phyloP scores from a whole-genome alignment of 2,329 filamentous ascomycete genomes.

The Zopfia rhizophila region DNA sequence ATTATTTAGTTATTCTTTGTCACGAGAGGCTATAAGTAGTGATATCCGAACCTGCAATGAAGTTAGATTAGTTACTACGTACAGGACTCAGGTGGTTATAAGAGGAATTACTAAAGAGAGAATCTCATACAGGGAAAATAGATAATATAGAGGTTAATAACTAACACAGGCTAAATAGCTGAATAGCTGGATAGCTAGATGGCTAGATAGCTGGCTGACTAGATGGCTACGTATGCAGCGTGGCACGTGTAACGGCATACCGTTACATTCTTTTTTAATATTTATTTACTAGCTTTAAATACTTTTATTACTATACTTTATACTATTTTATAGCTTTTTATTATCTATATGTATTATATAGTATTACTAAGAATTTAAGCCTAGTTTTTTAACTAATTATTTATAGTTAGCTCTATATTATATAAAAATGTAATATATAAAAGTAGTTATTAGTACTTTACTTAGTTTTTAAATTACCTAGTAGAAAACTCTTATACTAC shows the following conservation, averaged over 20 bases:
- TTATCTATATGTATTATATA: slow-evolving; percentile 15
- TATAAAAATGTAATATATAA: slow-evolving; percentile 23
- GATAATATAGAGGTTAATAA: too few relatives aligned
- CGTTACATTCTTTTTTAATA: slow-evolving; percentile 11
- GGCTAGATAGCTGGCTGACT: too few relatives aligned
- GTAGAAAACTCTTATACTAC: slow-evolving; percentile 23
- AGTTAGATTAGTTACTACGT: too few relatives aligned
- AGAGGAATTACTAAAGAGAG: too few relatives aligned
- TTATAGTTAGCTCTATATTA: slow-evolving; percentile 11
- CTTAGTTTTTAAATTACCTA: slow-evolving; percentile 21
- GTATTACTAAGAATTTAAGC: slow-evolving; percentile 21
- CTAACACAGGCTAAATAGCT: too few relatives aligned
- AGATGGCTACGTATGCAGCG: too few relatives aligned
- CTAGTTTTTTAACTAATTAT: slow-evolving; percentile 18
- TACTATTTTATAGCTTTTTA: slow-evolving; percentile 16
- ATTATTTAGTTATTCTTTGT: slow-evolving; percentile 7
- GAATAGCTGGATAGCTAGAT: too few relatives aligned
- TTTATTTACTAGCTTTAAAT: slow-evolving; percentile 11
- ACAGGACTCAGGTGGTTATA: too few relatives aligned
- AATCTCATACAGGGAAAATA: too few relatives aligned
- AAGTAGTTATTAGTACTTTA: slow-evolving; percentile 25
- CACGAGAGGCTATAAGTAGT: too few relatives aligned
- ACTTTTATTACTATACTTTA: slow-evolving; percentile 19
- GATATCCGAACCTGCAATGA: too few relatives aligned
- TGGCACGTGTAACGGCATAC: too few relatives aligned